phyloP scores from a whole-genome alignment of 1,139 yeast genomes.

The Spathaspora sp. region DNA sequence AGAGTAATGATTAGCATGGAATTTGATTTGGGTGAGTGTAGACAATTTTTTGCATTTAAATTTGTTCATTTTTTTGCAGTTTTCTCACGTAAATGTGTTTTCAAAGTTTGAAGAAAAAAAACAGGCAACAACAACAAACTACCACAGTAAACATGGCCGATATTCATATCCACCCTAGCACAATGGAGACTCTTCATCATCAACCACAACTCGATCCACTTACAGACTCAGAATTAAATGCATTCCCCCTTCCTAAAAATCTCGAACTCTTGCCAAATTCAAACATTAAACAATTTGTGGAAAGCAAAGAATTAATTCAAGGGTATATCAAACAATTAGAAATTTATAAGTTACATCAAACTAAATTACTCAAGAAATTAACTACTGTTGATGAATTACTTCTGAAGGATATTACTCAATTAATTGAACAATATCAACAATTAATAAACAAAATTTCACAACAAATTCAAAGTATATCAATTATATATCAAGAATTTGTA shows the following conservation, averaged over 20 bases:
- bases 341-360: slow-evolving; percentile 21
- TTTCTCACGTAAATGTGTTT: not conserved
- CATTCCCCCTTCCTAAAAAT: slow-evolving; percentile 30
- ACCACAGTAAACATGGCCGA: slow-evolving; percentile 1
- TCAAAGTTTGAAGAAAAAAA: not conserved
- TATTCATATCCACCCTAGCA: slow-evolving; percentile 5
- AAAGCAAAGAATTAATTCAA: slow-evolving; percentile 27
- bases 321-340: slow-evolving; percentile 32
- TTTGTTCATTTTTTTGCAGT: not conserved
- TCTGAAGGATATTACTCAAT: slow-evolving; percentile 11
- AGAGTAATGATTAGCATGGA: not conserved
- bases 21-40: not conserved
- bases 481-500: slow-evolving; percentile 32
- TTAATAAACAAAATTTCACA: slow-evolving; percentile 25
- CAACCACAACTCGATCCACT: slow-evolving; percentile 7
- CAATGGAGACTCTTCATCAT: slow-evolving; percentile 3
- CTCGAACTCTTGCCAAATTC: slow-evolving; percentile 30
- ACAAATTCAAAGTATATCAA: slow-evolving; percentile 26
- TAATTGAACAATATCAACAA: slow-evolving; percentile 28
- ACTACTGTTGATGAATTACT: slow-evolving; percentile 24
- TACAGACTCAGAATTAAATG: slow-evolving; percentile 16
- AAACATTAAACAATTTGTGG: slow-evolving; percentile 25
- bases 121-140: not conserved
- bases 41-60: not conserved
- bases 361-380: slow-evolving; percentile 18